Percentiles rank a stretch among this genome's conserved stretches.
Conservation (phyloP, 352 stramenopile species). For the Phytophthora crassamura region DNA sequence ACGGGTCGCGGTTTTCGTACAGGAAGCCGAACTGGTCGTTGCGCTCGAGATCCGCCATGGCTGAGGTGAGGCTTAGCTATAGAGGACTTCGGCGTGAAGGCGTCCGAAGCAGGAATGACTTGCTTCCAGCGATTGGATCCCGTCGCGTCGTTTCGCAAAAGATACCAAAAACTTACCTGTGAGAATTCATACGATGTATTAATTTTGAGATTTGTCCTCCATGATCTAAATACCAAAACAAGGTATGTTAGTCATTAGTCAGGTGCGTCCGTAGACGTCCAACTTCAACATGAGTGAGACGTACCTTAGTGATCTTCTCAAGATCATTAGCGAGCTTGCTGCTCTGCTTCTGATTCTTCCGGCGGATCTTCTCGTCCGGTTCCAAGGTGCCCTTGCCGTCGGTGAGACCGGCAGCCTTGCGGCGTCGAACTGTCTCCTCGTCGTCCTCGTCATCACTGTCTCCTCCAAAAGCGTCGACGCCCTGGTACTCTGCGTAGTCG, state of each 20-base stretch:
- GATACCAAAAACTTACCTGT: slow-evolving; percentile 22
- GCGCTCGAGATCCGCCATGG: slow-evolving; percentile 78
- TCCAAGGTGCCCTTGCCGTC: slow-evolving; percentile 33
- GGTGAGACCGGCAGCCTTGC: slow-evolving; percentile 39
- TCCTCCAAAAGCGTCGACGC: slow-evolving; percentile 33
- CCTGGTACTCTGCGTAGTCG: slow-evolving; percentile 73
- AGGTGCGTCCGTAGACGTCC: neutral
- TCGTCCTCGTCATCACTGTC: slow-evolving; percentile 78
- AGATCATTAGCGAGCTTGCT: slow-evolving; percentile 76
- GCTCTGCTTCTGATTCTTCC: slow-evolving; percentile 71
- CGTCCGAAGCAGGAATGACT: slow-evolving; percentile 22
- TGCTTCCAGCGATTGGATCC: slow-evolving; percentile 26
- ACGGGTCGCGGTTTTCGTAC: slow-evolving; percentile 86
- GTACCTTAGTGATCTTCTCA: slow-evolving; percentile 79
- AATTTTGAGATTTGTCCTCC: slow-evolving; percentile 28
- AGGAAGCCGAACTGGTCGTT: slow-evolving; percentile 79
- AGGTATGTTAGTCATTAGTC: slow-evolving; percentile 5
- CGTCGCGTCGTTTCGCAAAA: slow-evolving; percentile 30
- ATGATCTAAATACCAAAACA: slow-evolving; percentile 38
- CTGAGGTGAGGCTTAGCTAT: neutral
- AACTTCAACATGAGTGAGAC: slow-evolving; percentile 14
- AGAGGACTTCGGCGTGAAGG: neutral
- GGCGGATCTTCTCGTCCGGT: slow-evolving; percentile 40
- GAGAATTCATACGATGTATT: slow-evolving; percentile 6
- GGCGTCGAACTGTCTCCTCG: slow-evolving; percentile 37